A percentile compares a stretch with the other conserved stretches of the same genome.
Evolutionary conservation across 2,329 filamentous ascomycete species (phyloP).

Genomic region (Rachicladosporium sp.): DNA sequence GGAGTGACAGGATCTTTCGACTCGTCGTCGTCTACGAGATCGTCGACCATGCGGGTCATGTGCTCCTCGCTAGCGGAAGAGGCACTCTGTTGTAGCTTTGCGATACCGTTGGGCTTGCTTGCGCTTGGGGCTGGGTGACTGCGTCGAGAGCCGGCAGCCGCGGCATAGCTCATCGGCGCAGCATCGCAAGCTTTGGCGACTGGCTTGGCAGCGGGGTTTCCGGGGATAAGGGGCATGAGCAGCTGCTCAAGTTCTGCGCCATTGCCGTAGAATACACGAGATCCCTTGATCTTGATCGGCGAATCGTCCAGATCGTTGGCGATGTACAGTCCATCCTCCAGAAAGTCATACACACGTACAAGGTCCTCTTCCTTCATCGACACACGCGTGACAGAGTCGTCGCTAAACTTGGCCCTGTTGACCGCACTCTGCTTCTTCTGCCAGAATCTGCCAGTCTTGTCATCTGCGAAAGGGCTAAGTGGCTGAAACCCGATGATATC

Average conservation of each 20-base stretch:
- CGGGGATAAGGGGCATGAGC: slow-evolving; percentile 27
- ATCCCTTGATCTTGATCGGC: slow-evolving; percentile 12
- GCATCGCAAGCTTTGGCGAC: background rate
- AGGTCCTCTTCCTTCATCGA: slow-evolving; percentile 53
- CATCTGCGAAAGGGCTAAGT: slow-evolving; percentile 29
- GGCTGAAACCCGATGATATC: slow-evolving; percentile 55
- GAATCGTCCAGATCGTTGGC: slow-evolving; percentile 35
- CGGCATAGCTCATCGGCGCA: slow-evolving; percentile 17
- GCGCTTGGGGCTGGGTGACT: no score
- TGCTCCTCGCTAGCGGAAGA: slow-evolving; percentile 27
- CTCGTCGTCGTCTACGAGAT: slow-evolving; percentile 38
- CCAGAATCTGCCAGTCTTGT: slow-evolving; percentile 40
- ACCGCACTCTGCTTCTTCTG: slow-evolving; percentile 29
- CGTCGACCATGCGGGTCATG: slow-evolving; percentile 47
- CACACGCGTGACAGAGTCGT: slow-evolving; percentile 38
- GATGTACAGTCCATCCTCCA: slow-evolving; percentile 48
- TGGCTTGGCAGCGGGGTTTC: slow-evolving; percentile 17
- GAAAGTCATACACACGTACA: slow-evolving; percentile 50
- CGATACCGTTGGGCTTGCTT: no score
- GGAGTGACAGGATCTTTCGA: slow-evolving; percentile 33
- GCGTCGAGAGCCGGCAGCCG: no score
- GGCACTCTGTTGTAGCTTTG: no score
- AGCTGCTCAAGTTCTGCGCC: slow-evolving; percentile 15
- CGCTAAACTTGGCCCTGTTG: slow-evolving; percentile 41
- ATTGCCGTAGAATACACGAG: slow-evolving; percentile 16